A percentile compares a stretch with the other conserved stretches of the same genome.
Evolutionary conservation across 1,284 basidiomycete genomes (phyloP).

Genomic region (Ustilago trichophora): DNA sequence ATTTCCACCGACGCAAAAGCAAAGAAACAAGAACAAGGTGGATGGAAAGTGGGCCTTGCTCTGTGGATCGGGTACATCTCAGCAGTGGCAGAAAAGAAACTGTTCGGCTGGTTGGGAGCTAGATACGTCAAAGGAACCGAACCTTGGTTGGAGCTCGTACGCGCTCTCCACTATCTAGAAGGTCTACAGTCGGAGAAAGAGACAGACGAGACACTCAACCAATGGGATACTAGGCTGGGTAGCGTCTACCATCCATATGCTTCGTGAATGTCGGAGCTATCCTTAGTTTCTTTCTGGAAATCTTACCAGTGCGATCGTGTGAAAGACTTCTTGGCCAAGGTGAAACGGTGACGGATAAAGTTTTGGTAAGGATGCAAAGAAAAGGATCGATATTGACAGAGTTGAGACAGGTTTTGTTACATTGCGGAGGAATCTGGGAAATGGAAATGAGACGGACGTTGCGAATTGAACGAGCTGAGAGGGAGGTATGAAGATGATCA

Average conservation of each 20-base stretch:
- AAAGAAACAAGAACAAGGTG: not conserved
- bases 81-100: slow-evolving; percentile 26
- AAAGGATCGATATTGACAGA: not conserved
- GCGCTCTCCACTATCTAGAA: slow-evolving; percentile 19
- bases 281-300: no score
- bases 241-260: slow-evolving; percentile 23
- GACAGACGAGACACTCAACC: no score
- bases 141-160: slow-evolving; percentile 40
- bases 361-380: not conserved
- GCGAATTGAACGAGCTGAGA: no score
- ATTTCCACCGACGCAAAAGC: slow-evolving; percentile 67
- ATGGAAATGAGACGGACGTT: no score
- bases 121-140: slow-evolving; percentile 47
- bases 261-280: no score
- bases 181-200: not conserved
- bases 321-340: not conserved
- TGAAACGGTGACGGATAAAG: not conserved
- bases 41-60: slow-evolving; percentile 4
- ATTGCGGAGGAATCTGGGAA: no score
- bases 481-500: no score
- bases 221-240: slow-evolving; percentile 15
- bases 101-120: slow-evolving; percentile 31
- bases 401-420: no score
- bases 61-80: slow-evolving; percentile 11
- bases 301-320: no score